A percentile compares a stretch with the other conserved stretches of the same genome.
phyloP scores from a whole-genome alignment of 441 rosid species.

The Viola pubescens region DNA sequence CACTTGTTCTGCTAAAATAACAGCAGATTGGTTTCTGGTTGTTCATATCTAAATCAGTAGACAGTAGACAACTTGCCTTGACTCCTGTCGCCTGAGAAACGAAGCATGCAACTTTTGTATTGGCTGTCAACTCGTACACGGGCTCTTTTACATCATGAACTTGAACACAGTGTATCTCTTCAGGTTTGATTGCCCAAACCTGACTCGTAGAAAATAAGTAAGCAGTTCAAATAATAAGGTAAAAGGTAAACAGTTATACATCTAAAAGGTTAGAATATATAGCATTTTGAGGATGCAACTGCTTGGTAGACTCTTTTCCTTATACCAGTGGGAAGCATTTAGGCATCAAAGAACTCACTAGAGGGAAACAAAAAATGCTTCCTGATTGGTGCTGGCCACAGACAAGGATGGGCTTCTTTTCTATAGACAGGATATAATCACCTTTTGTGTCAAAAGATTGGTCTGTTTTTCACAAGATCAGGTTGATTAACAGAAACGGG shows the following conservation, averaged over 20 bases:
- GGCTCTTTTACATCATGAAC: conserved; percentile 60
- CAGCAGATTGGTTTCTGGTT: background rate
- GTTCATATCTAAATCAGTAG: background rate
- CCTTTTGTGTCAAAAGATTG: too few species aligned
- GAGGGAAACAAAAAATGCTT: too few species aligned
- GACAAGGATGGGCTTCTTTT: too few species aligned
- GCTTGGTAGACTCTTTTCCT: too few species aligned
- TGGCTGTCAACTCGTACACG: conserved; percentile 40
- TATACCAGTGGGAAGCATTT: too few species aligned
- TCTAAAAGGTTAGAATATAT: too few species aligned
- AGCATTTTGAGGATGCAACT: too few species aligned
- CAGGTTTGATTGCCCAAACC: conserved; percentile 55
- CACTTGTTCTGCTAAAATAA: background rate
- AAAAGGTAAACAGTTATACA: background rate
- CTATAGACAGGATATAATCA: too few species aligned
- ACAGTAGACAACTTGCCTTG: conserved; percentile 33
- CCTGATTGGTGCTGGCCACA: too few species aligned
- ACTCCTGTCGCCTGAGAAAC: conserved; percentile 50
- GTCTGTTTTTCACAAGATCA: too few species aligned
- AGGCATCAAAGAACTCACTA: too few species aligned
- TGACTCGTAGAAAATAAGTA: conserved; percentile 2
- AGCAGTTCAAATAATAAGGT: background rate
- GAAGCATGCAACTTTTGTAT: conserved; percentile 44
- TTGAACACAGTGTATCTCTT: conserved; percentile 51
- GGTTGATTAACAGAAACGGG: too few species aligned